Percentiles rank a stretch among this genome's conserved stretches.
Evolutionary conservation across 2,329 filamentous ascomycete genomes (phyloP).

Genomic region (Xylariaceae sp.): DNA sequence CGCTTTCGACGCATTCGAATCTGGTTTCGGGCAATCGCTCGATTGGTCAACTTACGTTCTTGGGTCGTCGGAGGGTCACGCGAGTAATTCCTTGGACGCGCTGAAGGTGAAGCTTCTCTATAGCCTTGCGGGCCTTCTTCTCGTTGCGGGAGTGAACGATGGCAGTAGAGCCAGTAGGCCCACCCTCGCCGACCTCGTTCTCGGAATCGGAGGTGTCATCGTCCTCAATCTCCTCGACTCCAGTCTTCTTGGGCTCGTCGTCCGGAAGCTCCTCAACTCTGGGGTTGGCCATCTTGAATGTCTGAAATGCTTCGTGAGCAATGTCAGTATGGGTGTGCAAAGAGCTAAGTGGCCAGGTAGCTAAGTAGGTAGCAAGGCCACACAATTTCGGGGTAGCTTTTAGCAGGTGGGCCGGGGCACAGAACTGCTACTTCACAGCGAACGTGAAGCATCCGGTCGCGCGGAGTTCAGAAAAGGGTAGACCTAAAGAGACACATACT

Average conservation of each 20-base stretch:
- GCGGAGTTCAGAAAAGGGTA: too few relatives aligned
- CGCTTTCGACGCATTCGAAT: too few relatives aligned
- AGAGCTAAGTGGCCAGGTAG: background rate
- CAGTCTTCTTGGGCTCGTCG: constrained; percentile 76
- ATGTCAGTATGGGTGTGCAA: constrained; percentile 1
- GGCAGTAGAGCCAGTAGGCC: constrained; percentile 78
- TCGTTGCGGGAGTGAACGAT: constrained; percentile 98
- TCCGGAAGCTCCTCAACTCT: constrained; percentile 97
- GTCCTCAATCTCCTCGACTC: constrained; percentile 70
- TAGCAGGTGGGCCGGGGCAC: too few relatives aligned
- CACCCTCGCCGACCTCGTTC: constrained; percentile 64
- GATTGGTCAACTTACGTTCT: constrained; percentile 73
- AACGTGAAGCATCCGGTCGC: too few relatives aligned
- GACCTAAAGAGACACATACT: too few relatives aligned
- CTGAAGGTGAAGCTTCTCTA: constrained; percentile 96
- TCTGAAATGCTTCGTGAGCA: constrained; percentile 2
- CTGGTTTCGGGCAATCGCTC: too few relatives aligned
- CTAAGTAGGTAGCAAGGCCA: background rate
- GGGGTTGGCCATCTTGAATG: constrained; percentile 78
- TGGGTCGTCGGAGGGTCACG: constrained; percentile 95
- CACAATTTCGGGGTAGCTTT: too few relatives aligned
- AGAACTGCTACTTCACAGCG: too few relatives aligned
- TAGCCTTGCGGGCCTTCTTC: constrained; percentile 99
- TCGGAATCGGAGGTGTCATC: constrained; percentile 69
- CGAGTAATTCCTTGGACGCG: constrained; percentile 96